Percentiles rank a stretch among this genome's conserved stretches.
These are phyloP conservation scores for Trichocladium uniseriatum DNA, from an alignment of 495 filamentous ascomycete genomes.

Conservation along the genomic window DNA sequence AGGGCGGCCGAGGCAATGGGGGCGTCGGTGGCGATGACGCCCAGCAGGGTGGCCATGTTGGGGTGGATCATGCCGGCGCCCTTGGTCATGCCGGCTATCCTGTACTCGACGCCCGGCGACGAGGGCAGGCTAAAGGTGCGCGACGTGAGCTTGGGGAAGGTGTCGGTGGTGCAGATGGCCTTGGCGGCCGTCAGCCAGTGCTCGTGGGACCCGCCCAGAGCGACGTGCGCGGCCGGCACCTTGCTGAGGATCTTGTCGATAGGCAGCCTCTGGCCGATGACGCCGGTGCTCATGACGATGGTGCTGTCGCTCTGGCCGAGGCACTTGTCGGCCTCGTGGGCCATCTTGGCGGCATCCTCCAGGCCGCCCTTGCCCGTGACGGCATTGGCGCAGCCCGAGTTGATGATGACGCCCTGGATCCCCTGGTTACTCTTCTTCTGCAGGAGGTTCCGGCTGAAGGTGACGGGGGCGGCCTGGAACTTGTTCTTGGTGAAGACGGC, in stretches of 20 bases:
- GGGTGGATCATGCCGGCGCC: conserved; percentile 99
- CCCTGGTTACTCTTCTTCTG: conserved; percentile 55
- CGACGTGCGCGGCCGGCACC: conserved; percentile 64
- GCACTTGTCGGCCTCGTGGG: conserved; percentile 60
- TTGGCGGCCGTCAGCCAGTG: conserved; percentile 81
- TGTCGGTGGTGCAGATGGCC: conserved; percentile 98
- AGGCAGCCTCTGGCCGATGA: conserved; percentile 91
- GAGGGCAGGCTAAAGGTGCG: conserved; percentile 78
- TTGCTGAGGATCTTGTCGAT: conserved; percentile 80
- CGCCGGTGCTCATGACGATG: conserved; percentile 95
- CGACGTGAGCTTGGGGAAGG: conserved; percentile 93
- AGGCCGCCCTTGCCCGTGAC: conserved; percentile 88
- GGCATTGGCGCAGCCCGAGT: conserved; percentile 95
- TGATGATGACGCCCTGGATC: conserved; percentile 77
- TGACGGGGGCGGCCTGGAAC: conserved; percentile 93
- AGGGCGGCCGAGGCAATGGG: conserved; percentile 64
- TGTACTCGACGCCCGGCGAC: conserved; percentile 63
- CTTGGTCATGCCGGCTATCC: conserved; percentile 92
- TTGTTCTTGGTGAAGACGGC: conserved; percentile 97
- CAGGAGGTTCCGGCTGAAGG: conserved; percentile 66
- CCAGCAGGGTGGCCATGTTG: conserved; percentile 96
- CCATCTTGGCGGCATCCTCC: conserved; percentile 84
- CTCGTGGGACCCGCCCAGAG: conserved; percentile 63
- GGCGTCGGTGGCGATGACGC: conserved; percentile 88
- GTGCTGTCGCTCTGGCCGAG: conserved; percentile 57